Conservation (phyloP, 306 rosid genomes). For the Pterocarpus macrocarpus region DNA sequence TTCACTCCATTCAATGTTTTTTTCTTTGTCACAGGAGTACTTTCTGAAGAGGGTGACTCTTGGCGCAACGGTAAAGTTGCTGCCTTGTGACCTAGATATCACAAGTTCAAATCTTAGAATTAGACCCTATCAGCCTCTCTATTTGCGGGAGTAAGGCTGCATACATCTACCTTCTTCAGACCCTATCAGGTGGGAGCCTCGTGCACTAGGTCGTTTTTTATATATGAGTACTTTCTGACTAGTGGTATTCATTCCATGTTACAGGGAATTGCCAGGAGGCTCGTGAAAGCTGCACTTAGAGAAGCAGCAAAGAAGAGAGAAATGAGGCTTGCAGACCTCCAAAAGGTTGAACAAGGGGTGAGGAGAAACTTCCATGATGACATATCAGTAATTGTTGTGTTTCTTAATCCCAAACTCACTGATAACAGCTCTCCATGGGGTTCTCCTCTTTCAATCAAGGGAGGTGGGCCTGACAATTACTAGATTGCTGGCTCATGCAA, state of each 20-base stretch:
- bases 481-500: too few relatives aligned
- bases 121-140: too few relatives aligned
- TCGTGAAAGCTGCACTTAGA: slow-evolving; percentile 75
- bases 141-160: too few relatives aligned
- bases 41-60: too few relatives aligned
- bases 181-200: too few relatives aligned
- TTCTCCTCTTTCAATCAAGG: slow-evolving; percentile 73
- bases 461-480: slow-evolving; percentile 49
- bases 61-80: too few relatives aligned
- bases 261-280: slow-evolving; percentile 73
- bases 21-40: too few relatives aligned
- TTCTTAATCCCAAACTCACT: slow-evolving; percentile 56
- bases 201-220: too few relatives aligned
- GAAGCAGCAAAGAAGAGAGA: slow-evolving; percentile 94
- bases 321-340: slow-evolving; percentile 76
- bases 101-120: too few relatives aligned
- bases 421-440: slow-evolving; percentile 51
- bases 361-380: slow-evolving; percentile 94
- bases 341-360: slow-evolving; percentile 76
- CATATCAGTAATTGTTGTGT: slow-evolving; percentile 78
- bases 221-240: too few relatives aligned
- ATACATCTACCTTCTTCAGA: too few relatives aligned
- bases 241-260: not conserved
- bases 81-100: not conserved
- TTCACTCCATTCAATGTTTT: not conserved